These are phyloP conservation scores for Glycine soja DNA, from an alignment of 306 rosid genomes.

Conservation along the genomic window DNA sequence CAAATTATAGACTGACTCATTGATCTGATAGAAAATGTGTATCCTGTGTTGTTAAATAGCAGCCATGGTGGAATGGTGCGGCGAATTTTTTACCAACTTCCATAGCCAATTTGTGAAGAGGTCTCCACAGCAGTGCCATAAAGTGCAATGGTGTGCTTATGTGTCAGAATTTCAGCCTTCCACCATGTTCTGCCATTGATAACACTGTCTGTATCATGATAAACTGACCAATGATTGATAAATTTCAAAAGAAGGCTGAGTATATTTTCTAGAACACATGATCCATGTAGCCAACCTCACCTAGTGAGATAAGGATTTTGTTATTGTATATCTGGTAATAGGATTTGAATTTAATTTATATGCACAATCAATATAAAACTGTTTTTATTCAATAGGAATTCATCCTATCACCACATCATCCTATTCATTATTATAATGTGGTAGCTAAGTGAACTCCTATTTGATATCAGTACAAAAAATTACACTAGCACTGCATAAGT, in stretches of 20 bases:
- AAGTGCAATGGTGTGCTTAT: no score
- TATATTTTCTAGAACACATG: neutral
- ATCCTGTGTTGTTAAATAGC: no score
- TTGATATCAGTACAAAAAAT: neutral
- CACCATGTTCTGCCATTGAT: no score
- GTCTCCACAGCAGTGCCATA: no score
- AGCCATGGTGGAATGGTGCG: no score
- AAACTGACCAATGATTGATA: constrained; percentile 8
- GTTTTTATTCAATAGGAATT: neutral
- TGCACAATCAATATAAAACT: neutral
- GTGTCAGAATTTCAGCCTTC: no score
- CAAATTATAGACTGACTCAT: neutral
- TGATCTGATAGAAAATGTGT: no score
- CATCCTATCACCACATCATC: neutral
- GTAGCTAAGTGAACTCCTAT: neutral
- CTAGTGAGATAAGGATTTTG: neutral
- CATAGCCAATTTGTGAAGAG: no score
- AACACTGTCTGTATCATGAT: neutral
- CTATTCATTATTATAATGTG: neutral
- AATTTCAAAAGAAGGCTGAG: constrained; percentile 7
- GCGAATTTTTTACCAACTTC: no score
- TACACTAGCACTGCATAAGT: neutral
- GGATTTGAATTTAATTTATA: neutral
- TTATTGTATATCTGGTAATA: neutral
- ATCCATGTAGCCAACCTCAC: neutral